These are phyloP conservation scores for Crithidia fasciculata DNA, from an alignment of 208 protist genomes.

Conservation along the genomic window DNA sequence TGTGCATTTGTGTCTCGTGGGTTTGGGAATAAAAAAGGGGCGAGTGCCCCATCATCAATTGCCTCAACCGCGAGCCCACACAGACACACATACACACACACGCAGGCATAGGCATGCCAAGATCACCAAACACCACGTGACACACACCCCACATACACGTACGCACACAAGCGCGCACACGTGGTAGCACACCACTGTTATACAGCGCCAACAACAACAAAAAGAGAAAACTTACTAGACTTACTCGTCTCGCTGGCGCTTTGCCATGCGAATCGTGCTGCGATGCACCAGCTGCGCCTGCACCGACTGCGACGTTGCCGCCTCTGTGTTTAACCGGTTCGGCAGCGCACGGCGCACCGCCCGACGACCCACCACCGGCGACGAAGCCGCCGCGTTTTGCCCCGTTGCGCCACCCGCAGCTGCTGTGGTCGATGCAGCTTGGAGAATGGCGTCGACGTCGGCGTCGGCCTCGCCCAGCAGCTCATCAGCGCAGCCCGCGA, in stretches of 20 bases:
- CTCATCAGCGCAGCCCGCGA: conserved; percentile 19
- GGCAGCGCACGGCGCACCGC: conserved; percentile 25
- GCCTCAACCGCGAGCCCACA: not conserved
- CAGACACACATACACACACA: conserved; percentile 10
- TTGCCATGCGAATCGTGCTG: conserved; percentile 39
- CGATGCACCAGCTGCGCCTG: conserved; percentile 65
- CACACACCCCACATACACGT: conserved; percentile 8
- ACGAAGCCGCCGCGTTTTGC: no score
- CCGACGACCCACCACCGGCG: conserved; percentile 9
- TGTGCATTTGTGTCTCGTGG: no score
- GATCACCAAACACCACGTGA: no score
- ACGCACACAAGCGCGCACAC: not conserved
- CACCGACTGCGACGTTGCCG: conserved; percentile 24
- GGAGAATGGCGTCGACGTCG: conserved; percentile 19
- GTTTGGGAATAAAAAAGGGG: no score
- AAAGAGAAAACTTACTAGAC: not conserved
- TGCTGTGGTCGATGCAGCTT: conserved; percentile 2
- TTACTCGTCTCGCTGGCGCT: conserved; percentile 22
- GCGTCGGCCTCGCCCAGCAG: conserved; percentile 16
- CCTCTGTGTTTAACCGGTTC: conserved; percentile 33
- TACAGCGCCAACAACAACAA: not conserved
- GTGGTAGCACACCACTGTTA: not conserved
- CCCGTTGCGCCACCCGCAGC: not conserved
- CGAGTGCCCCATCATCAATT: no score
- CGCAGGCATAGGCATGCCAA: conserved; percentile 6